Base-by-base conservation (phyloP, 129 eudicot genomes). In the Artemisia annua region DNA sequence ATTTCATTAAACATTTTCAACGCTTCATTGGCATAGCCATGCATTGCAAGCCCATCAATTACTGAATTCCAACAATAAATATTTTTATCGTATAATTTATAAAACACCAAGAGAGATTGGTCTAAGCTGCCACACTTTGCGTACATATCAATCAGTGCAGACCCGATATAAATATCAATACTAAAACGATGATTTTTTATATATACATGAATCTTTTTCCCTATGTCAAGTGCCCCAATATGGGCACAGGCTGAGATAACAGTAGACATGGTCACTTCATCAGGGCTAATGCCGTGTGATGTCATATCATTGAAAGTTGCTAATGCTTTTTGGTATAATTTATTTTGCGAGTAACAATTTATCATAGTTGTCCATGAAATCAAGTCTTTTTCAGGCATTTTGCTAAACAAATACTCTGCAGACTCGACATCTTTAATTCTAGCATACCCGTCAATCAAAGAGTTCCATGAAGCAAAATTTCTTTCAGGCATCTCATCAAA, bases 331-430 rank as follows among this genome's bases (percentile, higher is more conserved):
- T 53, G 59, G 75, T 86, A 82, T 3, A 56, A 59, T 67, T 82
- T 82, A 63, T 70, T 77, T 71, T 80, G 86, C 12, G 86, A 72
- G 72, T 89, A 89, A 44, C 83, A 84, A 22, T 69, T 82, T 43
- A 84, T 84, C 92, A 89, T 89, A 22, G 85, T 84, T 8, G 96
- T 89, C 96, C 96, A 89, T 28, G 96, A 82, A 54, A 89, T 79
- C 22, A 86, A 81, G 65, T 89, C 89, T 78, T 79, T 84, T 14
- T 24, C 15, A 12, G 70, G 75, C 89, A 84, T 89, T 53, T 51
- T 59, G 24, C 51, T 32, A 62, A 89, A 89, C 63, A 89, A 71
- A 19, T 66, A 60, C 80, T 84, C 84, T 15, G 89, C 87, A 22
- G 85, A 79, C 35, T 54, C 85, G 16, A 89, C 77, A 50, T 86